Conservation (phyloP, 2,329 filamentous ascomycete genomes). For the Blumeria graminis region DNA sequence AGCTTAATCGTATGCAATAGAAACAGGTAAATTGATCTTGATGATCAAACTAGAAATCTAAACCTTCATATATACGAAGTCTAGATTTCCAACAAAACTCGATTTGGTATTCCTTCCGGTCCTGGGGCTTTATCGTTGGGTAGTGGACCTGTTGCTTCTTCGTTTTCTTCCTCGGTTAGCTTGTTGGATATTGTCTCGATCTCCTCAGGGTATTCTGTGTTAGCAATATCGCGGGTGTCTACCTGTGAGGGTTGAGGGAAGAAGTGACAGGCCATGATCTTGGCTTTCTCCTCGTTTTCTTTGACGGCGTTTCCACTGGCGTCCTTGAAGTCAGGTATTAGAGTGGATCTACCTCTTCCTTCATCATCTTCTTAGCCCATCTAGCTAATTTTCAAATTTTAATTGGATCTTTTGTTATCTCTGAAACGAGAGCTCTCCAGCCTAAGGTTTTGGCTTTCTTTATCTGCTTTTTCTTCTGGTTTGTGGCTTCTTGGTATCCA, state of each 20-base stretch:
- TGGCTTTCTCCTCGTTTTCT: neutral
- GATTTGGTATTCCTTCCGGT: too few relatives aligned
- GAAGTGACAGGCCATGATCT: neutral
- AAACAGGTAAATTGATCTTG: too few relatives aligned
- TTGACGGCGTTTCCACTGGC: neutral
- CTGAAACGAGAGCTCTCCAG: neutral
- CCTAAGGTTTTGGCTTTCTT: neutral
- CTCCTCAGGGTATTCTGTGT: neutral
- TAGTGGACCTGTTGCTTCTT: neutral
- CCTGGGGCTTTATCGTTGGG: too few relatives aligned
- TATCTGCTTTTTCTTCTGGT: neutral
- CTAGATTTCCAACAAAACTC: too few relatives aligned
- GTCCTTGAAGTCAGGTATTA: neutral
- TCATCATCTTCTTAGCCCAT: neutral
- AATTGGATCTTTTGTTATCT: neutral
- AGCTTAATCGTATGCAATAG: too few relatives aligned
- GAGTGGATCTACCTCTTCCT: neutral
- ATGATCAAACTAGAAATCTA: too few relatives aligned
- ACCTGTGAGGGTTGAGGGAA: neutral
- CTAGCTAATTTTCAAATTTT: neutral
- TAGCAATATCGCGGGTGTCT: neutral
- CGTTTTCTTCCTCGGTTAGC: neutral
- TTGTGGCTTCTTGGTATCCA: neutral
- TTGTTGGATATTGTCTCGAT: neutral
- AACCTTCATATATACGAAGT: too few relatives aligned